A percentile compares a stretch with the other conserved stretches of the same genome.
Conservation (phyloP, 306 rosid species). For the Medicago ruthenica region DNA sequence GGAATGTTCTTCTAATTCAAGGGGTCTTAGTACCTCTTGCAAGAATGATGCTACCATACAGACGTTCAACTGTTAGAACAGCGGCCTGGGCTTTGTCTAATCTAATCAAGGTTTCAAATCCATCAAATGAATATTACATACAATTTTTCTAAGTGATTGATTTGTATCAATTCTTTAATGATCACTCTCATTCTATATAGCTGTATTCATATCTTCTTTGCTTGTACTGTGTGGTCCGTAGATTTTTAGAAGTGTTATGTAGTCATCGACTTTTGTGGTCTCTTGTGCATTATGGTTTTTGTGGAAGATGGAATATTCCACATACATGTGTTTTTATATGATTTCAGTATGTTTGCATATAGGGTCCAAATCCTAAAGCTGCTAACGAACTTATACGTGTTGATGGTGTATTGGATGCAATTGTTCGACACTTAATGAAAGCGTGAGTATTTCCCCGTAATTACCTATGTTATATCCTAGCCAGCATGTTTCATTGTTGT, state of each 20-base stretch:
- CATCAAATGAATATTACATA: constrained; percentile 33
- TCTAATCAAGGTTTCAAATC: constrained; percentile 82
- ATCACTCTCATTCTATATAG: constrained; percentile 27
- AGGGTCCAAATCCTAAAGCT: constrained; percentile 95
- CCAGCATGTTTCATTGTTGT: too few species aligned
- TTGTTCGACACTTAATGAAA: constrained; percentile 81
- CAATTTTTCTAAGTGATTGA: constrained; percentile 19
- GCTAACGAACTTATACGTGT: constrained; percentile 75
- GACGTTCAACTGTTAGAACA: constrained; percentile 88
- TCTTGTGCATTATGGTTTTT: constrained; percentile 16
- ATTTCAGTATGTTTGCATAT: constrained; percentile 45
- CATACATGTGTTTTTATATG: constrained; percentile 32
- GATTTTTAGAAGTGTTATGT: constrained; percentile 21
- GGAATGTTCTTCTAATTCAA: constrained; percentile 81
- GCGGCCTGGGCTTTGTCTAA: constrained; percentile 99
- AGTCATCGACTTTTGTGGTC: constrained; percentile 21
- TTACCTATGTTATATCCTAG: too few species aligned
- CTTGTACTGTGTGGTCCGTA: constrained; percentile 26
- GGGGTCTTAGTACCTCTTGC: constrained; percentile 93
- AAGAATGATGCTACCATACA: constrained; percentile 85
- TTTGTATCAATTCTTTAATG: constrained; percentile 3
- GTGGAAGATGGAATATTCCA: constrained; percentile 22
- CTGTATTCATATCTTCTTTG: constrained; percentile 29
- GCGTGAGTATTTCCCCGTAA: constrained; percentile 58
- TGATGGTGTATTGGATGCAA: constrained; percentile 87